A percentile compares a stretch with the other conserved stretches of the same genome.
Evolutionary conservation across 1,139 yeast genomes (phyloP).

Genomic region (Arxiozyma bovina): DNA sequence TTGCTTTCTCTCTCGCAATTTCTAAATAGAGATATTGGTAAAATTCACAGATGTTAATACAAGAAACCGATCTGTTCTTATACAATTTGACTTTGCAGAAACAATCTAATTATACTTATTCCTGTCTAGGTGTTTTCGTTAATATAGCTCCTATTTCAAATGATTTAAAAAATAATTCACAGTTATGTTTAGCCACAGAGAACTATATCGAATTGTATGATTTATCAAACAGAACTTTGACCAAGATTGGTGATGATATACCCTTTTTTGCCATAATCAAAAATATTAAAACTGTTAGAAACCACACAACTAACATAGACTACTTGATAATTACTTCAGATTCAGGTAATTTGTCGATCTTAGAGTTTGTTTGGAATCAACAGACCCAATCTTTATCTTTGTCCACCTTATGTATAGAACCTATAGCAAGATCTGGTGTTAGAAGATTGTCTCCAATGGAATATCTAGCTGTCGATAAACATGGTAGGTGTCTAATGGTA

Average conservation of each 20-base stretch:
- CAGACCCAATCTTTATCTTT: constrained; percentile 34
- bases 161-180: constrained; percentile 8
- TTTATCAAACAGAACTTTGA: constrained; percentile 47
- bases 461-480: constrained; percentile 64
- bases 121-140: constrained; percentile 62
- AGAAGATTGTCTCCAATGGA: constrained; percentile 72
- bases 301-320: constrained; percentile 14
- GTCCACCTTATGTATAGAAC: constrained; percentile 43
- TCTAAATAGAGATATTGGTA: not conserved
- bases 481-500: constrained; percentile 60
- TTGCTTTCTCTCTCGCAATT: too few species aligned
- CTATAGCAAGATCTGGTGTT: constrained; percentile 67
- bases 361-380: constrained; percentile 35
- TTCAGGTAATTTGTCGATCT: constrained; percentile 61
- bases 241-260: constrained; percentile 23
- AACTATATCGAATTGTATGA: constrained; percentile 33
- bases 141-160: constrained; percentile 28
- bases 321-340: constrained; percentile 64
- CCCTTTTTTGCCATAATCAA: constrained; percentile 9
- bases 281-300: constrained; percentile 45
- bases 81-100: constrained; percentile 60
- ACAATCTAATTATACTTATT: constrained; percentile 44
- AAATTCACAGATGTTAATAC: constrained; percentile 10
- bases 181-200: constrained; percentile 28
- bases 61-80: constrained; percentile 26